phyloP scores from a whole-genome alignment of 169 alveolate species.

The Plasmodium sp. region DNA sequence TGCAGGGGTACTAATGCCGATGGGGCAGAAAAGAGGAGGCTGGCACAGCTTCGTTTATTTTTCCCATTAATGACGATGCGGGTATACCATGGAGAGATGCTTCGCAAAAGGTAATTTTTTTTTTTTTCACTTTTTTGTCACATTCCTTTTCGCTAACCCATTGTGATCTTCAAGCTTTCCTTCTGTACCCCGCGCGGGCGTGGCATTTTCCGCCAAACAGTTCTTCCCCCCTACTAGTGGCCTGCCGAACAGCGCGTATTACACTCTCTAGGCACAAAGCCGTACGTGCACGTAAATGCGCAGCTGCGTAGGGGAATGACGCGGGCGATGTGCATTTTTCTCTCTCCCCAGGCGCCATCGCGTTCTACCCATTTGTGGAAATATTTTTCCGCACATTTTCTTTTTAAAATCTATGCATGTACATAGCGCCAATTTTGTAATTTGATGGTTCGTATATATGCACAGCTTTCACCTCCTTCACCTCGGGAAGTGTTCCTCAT shows the following conservation, averaged over 20 bases:
- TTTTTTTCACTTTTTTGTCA: background rate
- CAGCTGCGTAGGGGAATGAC: background rate
- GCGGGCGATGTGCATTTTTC: background rate
- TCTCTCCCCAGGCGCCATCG: background rate
- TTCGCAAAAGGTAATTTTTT: background rate
- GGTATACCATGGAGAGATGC: background rate
- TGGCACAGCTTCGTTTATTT: background rate
- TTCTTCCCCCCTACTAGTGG: background rate
- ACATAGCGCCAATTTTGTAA: background rate
- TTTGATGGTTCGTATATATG: background rate
- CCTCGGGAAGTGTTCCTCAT: background rate
- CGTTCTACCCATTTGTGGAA: background rate
- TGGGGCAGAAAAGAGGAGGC: background rate
- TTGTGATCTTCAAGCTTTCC: background rate
- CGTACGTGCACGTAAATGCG: background rate
- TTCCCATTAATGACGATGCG: background rate
- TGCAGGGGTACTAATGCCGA: background rate
- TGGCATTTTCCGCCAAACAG: background rate
- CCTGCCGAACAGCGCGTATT: background rate
- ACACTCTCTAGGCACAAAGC: background rate
- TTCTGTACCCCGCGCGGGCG: background rate
- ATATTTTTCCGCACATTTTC: background rate
- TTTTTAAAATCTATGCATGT: no score
- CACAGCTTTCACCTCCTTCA: background rate
- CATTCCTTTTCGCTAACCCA: background rate